Base-by-base conservation (phyloP, 306 rosid genomes). In the Hylodesmum podocarpum region DNA sequence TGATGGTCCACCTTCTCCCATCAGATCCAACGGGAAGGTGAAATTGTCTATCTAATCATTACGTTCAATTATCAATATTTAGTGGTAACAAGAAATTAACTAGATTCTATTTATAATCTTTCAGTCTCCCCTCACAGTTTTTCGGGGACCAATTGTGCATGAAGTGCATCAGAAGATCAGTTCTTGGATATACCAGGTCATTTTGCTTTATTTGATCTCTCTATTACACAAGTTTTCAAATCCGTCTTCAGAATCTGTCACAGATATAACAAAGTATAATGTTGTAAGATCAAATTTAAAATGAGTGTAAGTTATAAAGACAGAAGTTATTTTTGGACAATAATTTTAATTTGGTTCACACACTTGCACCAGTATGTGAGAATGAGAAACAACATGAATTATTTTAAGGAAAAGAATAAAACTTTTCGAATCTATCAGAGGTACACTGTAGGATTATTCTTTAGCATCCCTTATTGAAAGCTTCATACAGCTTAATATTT, bases 181-280 rank as follows among this genome's bases (percentile, higher is more conserved):
- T 75, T 63, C 91, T 80, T 87, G 91, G 91, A 82, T 87, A 80
- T 87, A 78, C 51, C 91, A 85, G 91, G 91, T n/a, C 44, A 61
- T 63, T 63, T 34, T 6, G 2, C 36, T 59, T 64, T 19, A 36
- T 34, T 28, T 11, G 8, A n/a, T 34, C 16, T 36, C 24, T 18
- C 5, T 34, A 63, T 36, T 4, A 63, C 34, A 8, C n/a, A 19
- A 18, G 47, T 36, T 34, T 28, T 31, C 33, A 53, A 53, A 2
- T 4, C 5, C 10, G 15, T 53, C 31, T 53, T 53, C 55, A 16
- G 25, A 46, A 46, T 46, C 11, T 16, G 25, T 49, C 18, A 16
- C 24, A 24, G 25, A 16, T 16, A n/a, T 16, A 49, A 49, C 24
- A 49, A 49, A 49, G 55, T 49, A 18, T 16, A 46, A 46, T 46